These are phyloP conservation scores for Cryptosporidium xiaoi DNA, from an alignment of 169 alveolate genomes.

Conservation along the genomic window DNA sequence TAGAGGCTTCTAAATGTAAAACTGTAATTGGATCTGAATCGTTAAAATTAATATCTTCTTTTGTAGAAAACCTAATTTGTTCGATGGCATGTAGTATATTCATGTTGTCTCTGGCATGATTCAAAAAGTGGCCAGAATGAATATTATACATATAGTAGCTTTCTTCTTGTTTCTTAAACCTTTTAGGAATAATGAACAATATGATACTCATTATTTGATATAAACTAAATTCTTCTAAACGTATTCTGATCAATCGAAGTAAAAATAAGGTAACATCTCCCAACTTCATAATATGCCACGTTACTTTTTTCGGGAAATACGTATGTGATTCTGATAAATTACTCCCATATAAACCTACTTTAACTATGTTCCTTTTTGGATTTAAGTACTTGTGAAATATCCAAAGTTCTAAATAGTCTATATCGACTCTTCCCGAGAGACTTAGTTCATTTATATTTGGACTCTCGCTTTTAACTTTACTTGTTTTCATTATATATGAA, in stretches of 20 bases:
- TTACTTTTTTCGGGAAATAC: slow-evolving; percentile 43
- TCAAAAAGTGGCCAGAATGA: slow-evolving; percentile 60
- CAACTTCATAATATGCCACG: slow-evolving; percentile 64
- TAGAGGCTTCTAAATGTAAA: slow-evolving; percentile 59
- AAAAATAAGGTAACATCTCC: slow-evolving; percentile 61
- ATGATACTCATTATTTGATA: slow-evolving; percentile 12
- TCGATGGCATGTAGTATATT: slow-evolving; percentile 5
- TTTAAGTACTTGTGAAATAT: slow-evolving; percentile 28
- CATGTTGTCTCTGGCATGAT: background rate
- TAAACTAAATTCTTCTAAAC: slow-evolving; percentile 51
- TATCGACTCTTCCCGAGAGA: slow-evolving; percentile 50
- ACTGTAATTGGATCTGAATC: slow-evolving; percentile 12
- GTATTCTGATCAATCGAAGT: slow-evolving; percentile 28
- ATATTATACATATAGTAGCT: slow-evolving; percentile 62
- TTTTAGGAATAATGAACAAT: slow-evolving; percentile 7
- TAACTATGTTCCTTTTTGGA: slow-evolving; percentile 36
- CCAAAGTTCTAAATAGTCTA: slow-evolving; percentile 67
- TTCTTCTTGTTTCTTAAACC: slow-evolving; percentile 12
- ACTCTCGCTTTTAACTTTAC: slow-evolving; percentile 4
- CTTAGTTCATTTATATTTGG: background rate
- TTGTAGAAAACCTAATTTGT: slow-evolving; percentile 22
- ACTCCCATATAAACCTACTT: slow-evolving; percentile 55
- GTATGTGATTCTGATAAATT: slow-evolving; percentile 15
- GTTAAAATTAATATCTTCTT: slow-evolving; percentile 1
- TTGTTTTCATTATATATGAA: slow-evolving; percentile 33